Evolutionary conservation across 106 monocot species (phyloP).

Genomic region (Narthecium ossifragum): DNA sequence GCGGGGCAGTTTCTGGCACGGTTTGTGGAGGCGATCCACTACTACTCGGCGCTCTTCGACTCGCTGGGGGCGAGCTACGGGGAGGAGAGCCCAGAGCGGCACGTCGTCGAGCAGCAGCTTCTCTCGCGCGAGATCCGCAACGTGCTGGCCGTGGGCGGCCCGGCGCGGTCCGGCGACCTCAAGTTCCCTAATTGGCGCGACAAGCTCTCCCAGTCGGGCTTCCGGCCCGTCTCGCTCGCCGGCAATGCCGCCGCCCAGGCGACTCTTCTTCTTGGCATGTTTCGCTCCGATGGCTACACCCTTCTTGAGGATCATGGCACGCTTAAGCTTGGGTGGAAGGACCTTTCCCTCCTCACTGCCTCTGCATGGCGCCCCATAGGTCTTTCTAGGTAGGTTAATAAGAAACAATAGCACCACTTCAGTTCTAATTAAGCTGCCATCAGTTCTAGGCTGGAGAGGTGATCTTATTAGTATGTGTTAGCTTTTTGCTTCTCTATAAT

Average conservation of each 20-base stretch:
- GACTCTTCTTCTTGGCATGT: constrained; percentile 80
- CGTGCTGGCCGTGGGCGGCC: constrained; percentile 88
- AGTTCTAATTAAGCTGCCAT: too few relatives aligned
- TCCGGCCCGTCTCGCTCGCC: constrained; percentile 65
- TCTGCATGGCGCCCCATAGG: constrained; percentile 87
- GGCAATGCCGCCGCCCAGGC: constrained; percentile 88
- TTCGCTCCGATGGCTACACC: constrained; percentile 91
- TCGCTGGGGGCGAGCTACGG: constrained; percentile 84
- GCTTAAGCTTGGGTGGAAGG: constrained; percentile 97
- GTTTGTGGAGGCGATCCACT: constrained; percentile 96
- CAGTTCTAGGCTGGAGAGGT: too few relatives aligned
- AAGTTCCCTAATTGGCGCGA: constrained; percentile 91
- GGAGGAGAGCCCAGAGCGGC: constrained; percentile 81
- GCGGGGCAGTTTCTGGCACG: constrained; percentile 78
- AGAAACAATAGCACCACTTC: too few relatives aligned
- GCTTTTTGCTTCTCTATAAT: too few relatives aligned
- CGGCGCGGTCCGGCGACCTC: constrained; percentile 69
- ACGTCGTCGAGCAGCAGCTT: constrained; percentile 92
- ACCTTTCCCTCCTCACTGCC: constrained; percentile 79
- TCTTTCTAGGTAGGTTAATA: too few relatives aligned
- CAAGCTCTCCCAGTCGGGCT: constrained; percentile 82
- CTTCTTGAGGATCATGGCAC: constrained; percentile 91
- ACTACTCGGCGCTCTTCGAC: constrained; percentile 95
- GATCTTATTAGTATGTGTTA: too few relatives aligned
- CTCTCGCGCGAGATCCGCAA: constrained; percentile 91